phyloP scores from a whole-genome alignment of 164 flowering plant species.

The Vitis rupestris region DNA sequence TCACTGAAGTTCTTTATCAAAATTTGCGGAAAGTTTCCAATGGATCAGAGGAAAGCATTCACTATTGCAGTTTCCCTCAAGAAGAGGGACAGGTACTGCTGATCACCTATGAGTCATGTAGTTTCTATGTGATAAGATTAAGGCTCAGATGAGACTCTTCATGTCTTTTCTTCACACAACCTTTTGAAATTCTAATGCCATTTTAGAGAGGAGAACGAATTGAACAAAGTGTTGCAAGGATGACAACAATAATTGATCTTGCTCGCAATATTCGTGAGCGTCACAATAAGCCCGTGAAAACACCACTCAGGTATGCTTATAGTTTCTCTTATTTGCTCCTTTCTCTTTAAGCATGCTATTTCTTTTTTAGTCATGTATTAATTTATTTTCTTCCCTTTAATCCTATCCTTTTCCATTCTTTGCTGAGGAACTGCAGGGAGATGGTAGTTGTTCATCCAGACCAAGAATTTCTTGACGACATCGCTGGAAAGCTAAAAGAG shows the following conservation, averaged over 20 bases:
- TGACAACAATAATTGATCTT: conserved; percentile 96
- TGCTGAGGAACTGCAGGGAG: conserved; percentile 47
- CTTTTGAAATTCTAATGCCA: background rate
- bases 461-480: conserved; percentile 80
- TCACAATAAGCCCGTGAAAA: conserved; percentile 85
- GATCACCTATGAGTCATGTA: background rate
- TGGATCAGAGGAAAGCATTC: conserved; percentile 84
- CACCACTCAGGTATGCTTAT: conserved; percentile 72
- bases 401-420: conserved; percentile 1
- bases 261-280: conserved; percentile 96
- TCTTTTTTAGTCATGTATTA: background rate
- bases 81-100: conserved; percentile 68
- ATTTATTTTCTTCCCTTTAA: background rate
- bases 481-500: conserved; percentile 82
- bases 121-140: background rate
- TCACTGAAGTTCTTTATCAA: conserved; percentile 88
- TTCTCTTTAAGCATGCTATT: background rate
- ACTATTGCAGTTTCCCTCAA: conserved; percentile 74
- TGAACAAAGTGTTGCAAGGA: conserved; percentile 88
- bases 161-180: background rate
- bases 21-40: conserved; percentile 68
- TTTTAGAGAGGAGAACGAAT: conserved; percentile 74
- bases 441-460: conserved; percentile 97
- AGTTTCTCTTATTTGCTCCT: background rate
- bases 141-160: background rate